Evolutionary conservation across 768 basidiomycete genomes (phyloP).

Genomic region (Pleurotus djamor): DNA sequence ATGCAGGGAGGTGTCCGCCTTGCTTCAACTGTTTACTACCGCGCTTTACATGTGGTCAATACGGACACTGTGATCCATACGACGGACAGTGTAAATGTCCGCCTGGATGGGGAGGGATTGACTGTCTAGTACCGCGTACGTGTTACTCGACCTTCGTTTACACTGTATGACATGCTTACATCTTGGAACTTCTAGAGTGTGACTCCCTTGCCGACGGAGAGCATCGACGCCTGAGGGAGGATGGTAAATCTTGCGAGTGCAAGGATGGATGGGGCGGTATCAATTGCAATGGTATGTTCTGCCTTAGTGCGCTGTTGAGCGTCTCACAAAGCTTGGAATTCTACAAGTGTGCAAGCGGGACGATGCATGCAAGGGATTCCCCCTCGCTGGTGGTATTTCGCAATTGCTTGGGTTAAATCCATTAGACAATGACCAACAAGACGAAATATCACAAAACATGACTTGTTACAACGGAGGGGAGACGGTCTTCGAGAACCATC

Average conservation of each 20-base stretch:
- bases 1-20: constrained; percentile 65
- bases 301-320: neutral
- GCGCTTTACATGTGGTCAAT: constrained; percentile 90
- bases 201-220: constrained; percentile 92
- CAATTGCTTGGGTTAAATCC: constrained; percentile 9
- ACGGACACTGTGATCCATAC: constrained; percentile 85
- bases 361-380: constrained; percentile 77
- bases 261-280: constrained; percentile 95
- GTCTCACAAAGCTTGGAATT: no score
- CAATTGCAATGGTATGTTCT: constrained; percentile 88
- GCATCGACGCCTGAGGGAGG: constrained; percentile 76
- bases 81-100: constrained; percentile 98
- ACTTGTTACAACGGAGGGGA: constrained; percentile 93
- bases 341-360: constrained; percentile 81
- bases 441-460: constrained; percentile 45
- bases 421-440: constrained; percentile 33
- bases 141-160: constrained; percentile 13
- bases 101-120: constrained; percentile 96
- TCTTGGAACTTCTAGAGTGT: constrained; percentile 57
- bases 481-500: constrained; percentile 93
- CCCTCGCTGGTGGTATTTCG: constrained; percentile 46
- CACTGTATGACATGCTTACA: neutral
- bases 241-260: constrained; percentile 79
- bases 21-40: constrained; percentile 98
- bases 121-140: constrained; percentile 90